phyloP scores from a whole-genome alignment of 1,139 yeast species.

The Yamadazyma conglobata region DNA sequence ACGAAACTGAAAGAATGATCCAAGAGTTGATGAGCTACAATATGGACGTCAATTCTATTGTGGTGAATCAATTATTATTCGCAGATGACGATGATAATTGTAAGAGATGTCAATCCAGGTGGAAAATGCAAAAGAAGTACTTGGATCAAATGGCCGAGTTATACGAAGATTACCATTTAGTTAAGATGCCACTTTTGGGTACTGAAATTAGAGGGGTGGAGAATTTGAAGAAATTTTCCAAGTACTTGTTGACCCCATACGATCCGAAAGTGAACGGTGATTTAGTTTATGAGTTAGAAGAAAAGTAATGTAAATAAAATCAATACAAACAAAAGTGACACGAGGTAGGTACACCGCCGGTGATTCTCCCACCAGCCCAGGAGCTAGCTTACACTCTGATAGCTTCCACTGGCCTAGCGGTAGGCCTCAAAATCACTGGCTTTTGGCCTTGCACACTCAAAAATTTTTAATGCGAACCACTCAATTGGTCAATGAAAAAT shows the following conservation, averaged over 20 bases:
- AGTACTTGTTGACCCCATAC: constrained; percentile 65
- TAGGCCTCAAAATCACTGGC: too few species aligned
- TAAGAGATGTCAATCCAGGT: constrained; percentile 86
- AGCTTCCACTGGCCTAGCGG: too few species aligned
- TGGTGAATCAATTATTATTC: constrained; percentile 87
- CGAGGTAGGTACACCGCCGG: too few species aligned
- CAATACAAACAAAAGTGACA: neutral
- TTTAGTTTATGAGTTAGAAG: constrained; percentile 64
- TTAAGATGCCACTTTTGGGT: constrained; percentile 91
- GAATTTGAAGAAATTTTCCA: constrained; percentile 74
- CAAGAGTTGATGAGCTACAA: constrained; percentile 93
- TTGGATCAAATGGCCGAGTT: constrained; percentile 91
- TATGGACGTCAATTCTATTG: constrained; percentile 94
- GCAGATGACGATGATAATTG: constrained; percentile 74
- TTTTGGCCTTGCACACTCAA: constrained; percentile 3
- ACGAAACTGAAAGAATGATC: constrained; percentile 95
- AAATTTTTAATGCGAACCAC: constrained; percentile 5
- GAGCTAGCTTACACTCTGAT: too few species aligned
- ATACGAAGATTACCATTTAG: constrained; percentile 91
- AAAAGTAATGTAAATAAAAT: constrained; percentile 25
- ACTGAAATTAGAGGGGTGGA: constrained; percentile 90
- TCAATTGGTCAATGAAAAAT: constrained; percentile 8
- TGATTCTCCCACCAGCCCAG: too few species aligned
- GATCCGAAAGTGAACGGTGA: constrained; percentile 60
- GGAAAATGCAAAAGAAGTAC: constrained; percentile 95